phyloP scores from a whole-genome alignment of 2,329 filamentous ascomycete species.

The Furcasterigmium furcatum region DNA sequence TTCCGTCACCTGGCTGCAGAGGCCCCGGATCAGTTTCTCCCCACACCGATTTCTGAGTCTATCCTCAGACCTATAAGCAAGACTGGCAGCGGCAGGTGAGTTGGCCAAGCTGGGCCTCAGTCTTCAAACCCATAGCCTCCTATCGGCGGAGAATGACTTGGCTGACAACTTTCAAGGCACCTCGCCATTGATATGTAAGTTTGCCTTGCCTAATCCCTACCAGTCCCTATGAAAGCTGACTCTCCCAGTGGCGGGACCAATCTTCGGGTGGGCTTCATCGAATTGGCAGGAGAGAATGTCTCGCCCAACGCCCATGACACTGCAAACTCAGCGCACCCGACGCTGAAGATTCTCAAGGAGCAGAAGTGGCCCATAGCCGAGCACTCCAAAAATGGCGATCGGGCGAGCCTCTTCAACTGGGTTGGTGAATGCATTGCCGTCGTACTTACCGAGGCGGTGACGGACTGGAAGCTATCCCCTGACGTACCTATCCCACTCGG shows the following conservation, averaged over 20 bases:
- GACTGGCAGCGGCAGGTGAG: constrained; percentile 45
- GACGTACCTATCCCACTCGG: constrained; percentile 56
- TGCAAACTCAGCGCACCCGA: constrained; percentile 12
- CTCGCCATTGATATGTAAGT: constrained; percentile 65
- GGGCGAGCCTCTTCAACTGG: constrained; percentile 76
- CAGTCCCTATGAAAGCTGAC: constrained; percentile 4
- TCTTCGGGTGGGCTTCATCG: constrained; percentile 64
- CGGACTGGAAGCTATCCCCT: constrained; percentile 34
- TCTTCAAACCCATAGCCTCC: too few relatives aligned
- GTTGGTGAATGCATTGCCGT: constrained; percentile 74
- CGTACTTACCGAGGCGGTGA: constrained; percentile 60
- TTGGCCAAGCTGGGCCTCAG: too few relatives aligned
- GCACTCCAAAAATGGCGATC: constrained; percentile 58
- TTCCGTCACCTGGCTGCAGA: constrained; percentile 50
- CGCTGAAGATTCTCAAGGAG: constrained; percentile 59
- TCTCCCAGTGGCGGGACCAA: constrained; percentile 61
- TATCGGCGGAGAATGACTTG: too few relatives aligned
- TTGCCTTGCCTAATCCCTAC: constrained; percentile 3
- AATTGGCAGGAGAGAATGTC: constrained; percentile 43
- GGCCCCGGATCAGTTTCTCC: constrained; percentile 53
- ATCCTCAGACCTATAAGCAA: constrained; percentile 46
- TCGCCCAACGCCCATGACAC: constrained; percentile 12
- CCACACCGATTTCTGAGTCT: constrained; percentile 59
- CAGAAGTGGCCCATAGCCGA: constrained; percentile 73
- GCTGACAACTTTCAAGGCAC: constrained; percentile 45